Percentiles rank a stretch among this genome's conserved stretches.
Evolutionary conservation across 139 green algal species (phyloP).

Genomic region (Chlamydomonas incerta): DNA sequence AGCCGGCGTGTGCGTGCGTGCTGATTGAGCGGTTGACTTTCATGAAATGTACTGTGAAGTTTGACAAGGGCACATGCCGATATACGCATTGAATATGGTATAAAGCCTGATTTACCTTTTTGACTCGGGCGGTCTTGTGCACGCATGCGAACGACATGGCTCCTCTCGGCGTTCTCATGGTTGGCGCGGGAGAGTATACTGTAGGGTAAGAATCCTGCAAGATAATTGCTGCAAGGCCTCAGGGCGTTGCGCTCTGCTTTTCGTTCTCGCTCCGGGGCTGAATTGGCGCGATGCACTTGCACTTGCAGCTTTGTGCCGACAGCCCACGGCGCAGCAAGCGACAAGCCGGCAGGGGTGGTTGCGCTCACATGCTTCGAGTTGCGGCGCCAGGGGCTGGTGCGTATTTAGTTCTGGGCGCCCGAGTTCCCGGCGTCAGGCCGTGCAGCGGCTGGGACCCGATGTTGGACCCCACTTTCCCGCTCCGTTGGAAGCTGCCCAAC

Average conservation of each 20-base stretch:
- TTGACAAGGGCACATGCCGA: too few relatives aligned
- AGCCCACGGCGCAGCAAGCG: conserved; percentile 57
- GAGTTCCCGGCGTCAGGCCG: neutral
- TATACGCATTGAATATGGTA: too few relatives aligned
- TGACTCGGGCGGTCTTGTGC: too few relatives aligned
- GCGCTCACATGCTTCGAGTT: conserved; percentile 67
- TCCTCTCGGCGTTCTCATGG: conserved; percentile 52
- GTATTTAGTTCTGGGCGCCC: neutral
- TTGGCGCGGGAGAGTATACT: conserved; percentile 70
- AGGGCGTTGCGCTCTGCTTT: too few relatives aligned
- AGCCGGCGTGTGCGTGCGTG: too few relatives aligned
- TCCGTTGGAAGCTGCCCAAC: neutral
- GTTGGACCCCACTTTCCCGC: neutral
- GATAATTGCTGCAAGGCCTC: too few relatives aligned
- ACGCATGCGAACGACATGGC: neutral
- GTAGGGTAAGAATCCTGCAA: conserved; percentile 49
- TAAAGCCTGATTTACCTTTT: too few relatives aligned
- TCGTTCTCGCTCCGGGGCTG: too few relatives aligned
- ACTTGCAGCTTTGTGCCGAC: conserved; percentile 63
- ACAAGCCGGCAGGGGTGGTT: conserved; percentile 72
- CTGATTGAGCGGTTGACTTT: too few relatives aligned
- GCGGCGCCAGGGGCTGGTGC: conserved; percentile 53
- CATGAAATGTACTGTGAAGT: too few relatives aligned
- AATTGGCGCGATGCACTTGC: too few relatives aligned
- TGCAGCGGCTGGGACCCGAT: too few relatives aligned